Base-by-base conservation (phyloP, 345 rosid species). In the Syzygium aqueum region DNA sequence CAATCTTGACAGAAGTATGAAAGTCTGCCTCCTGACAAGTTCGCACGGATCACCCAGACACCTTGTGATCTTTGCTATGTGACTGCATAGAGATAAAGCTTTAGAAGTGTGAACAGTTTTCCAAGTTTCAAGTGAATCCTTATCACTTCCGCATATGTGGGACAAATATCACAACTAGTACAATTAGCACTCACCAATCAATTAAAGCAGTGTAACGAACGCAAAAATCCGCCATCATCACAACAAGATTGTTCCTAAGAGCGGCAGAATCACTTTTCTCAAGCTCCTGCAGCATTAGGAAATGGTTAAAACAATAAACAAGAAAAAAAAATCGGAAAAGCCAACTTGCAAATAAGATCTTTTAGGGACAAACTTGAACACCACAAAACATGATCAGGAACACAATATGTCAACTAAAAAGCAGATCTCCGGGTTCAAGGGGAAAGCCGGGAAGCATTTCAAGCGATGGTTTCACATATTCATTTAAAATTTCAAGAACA, bases 1-100 rank as follows among this genome's bases (percentile, higher is more conserved):
- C 88, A 97, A 93, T 91, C 99, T 94, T 49, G 98, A 96, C 63
- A 97, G 98, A 90, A 97, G 91, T 90, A 95, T 91, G 89, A 97
- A 96, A 83, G 98, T 97, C 92, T 96, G 99, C 91, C 99, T 92
- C 90, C 99, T 92, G 86, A 96, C 96, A 87, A 97, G 93, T 92
- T 95, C 96, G 89, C 99, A 96, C 46, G 95, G 97, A 92, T 96
- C 99, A 46, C 95, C 88, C 78, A 96, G 96, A 88, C 99, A 97
- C 89, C 88, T 90, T 25, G 99, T 95, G 90, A 96, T 95, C 92
- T 95, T 97, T 8, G 95, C 89, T 90, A 97, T 96, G 89, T 97
- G 95, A 89, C 99, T 67, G 78, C 17, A 67, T 33, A 67, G 46
- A 19, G 78, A 33, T 67, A 10, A 67, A 67, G 43, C 78, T 33